Base-by-base conservation (phyloP, 345 rosid genomes). In the Boechera divaricarpa region DNA sequence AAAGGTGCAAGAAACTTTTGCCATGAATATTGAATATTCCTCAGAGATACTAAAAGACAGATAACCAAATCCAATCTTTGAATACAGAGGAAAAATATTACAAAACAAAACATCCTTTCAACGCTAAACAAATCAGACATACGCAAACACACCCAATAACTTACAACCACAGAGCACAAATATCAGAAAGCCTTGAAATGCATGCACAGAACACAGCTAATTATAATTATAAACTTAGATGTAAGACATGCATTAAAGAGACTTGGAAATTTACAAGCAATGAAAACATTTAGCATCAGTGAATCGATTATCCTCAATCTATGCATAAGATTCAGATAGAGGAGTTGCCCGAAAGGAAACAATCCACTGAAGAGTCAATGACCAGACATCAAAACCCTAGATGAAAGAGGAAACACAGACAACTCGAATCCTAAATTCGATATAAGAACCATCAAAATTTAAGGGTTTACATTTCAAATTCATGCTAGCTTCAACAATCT, bases 61-160 rank as follows among this genome's bases (percentile, higher is more conserved):
- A 60, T 11, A 70, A 44, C 31, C 56, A 57, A 45, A 58, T 33
- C 45, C 57, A 32, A 58, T 38, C 26, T 38, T 26, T 54, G 28
- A 16, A 18, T 29, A 41, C 4, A 70, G 13, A 32, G 13, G 4
- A 2, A 21, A 32, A 18, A 13, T 7, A 31, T 28, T 26, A 24
- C 7, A 57, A 70, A 0, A 9, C 45, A 42, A 32, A 70, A 31
- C 24, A 57, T 42, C 10, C 3, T 57, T 31, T 1, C 0, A 44
- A 53, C 10, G 11, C 41, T 10, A 41, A 42, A 44, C 75, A 45
- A 5, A 44, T 58, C 9, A 10, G n/a, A 68, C 1, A 69, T 21
- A 54, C 52, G 28, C 36, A 69, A 55, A 57, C 42, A 56, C 53
- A n/a, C 42, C 63, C 9, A 56, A 29, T 16, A 0, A n/a, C 11